These are phyloP conservation scores for Fusarium sp. DNA, from an alignment of 2,329 filamentous ascomycete genomes.

Conservation along the genomic window DNA sequence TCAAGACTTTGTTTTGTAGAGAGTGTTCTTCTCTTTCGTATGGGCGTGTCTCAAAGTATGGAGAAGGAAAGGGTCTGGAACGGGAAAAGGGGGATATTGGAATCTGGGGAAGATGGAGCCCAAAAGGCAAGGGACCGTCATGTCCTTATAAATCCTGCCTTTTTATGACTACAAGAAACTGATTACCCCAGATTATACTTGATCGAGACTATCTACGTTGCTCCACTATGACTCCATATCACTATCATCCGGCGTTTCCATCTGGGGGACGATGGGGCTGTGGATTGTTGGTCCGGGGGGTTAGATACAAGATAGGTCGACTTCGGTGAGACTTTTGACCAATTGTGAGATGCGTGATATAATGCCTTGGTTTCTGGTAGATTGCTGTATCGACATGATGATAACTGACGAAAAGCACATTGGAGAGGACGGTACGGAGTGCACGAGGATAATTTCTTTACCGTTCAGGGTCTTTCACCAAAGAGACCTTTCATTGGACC, in stretches of 20 bases:
- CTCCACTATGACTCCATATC: conserved; percentile 19
- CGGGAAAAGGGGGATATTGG: not conserved
- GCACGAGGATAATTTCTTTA: rapidly evolving
- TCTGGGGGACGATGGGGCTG: not conserved
- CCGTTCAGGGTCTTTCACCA: not conserved
- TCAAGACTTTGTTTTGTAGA: too few relatives aligned
- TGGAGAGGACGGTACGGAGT: not conserved
- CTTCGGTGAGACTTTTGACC: not conserved
- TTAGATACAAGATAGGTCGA: not conserved
- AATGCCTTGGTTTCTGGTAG: not conserved
- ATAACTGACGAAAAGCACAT: not conserved
- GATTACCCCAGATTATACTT: conserved; percentile 30
- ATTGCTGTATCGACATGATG: not conserved
- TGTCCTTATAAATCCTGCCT: conserved; percentile 11
- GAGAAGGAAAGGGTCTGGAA: not conserved
- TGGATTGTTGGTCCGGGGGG: not conserved
- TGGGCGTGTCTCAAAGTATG: not conserved
- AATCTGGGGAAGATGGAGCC: conserved; percentile 30
- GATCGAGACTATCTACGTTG: conserved; percentile 14
- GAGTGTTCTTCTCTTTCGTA: too few relatives aligned
- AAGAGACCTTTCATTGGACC: not conserved
- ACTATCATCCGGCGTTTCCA: conserved; percentile 10
- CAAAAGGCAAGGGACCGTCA: not conserved
- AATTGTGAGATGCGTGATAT: conserved; percentile 7
- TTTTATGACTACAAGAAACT: conserved; percentile 29